These are phyloP conservation scores for Orbilia ellipsospora DNA, from an alignment of 2,329 filamentous ascomycete genomes.

Conservation along the genomic window DNA sequence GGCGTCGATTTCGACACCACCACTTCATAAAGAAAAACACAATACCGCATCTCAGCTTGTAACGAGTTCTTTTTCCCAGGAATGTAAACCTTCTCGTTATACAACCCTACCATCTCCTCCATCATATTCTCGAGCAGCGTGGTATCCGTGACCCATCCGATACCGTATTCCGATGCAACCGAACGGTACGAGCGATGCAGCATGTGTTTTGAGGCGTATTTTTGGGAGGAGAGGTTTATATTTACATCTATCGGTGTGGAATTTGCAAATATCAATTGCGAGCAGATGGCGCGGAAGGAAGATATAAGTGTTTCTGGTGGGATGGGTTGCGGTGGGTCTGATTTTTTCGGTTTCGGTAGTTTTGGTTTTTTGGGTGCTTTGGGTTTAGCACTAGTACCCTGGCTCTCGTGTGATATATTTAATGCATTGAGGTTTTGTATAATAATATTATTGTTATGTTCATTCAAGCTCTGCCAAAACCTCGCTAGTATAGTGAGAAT, in stretches of 20 bases:
- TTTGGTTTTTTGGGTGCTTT: neutral
- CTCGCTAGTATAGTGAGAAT: neutral
- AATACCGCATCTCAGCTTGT: slow-evolving; percentile 32
- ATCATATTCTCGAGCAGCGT: slow-evolving; percentile 17
- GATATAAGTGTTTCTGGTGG: neutral
- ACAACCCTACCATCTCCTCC: slow-evolving; percentile 25
- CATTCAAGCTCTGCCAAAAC: slow-evolving; percentile 34
- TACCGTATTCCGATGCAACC: slow-evolving; percentile 10
- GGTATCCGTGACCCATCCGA: slow-evolving; percentile 28
- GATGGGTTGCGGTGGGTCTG: neutral
- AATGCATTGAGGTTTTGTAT: too few relatives aligned
- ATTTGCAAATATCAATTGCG: slow-evolving; percentile 18
- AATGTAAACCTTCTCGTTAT: slow-evolving; percentile 29
- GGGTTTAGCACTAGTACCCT: too few relatives aligned
- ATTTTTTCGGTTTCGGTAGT: neutral
- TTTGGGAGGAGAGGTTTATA: slow-evolving; percentile 33
- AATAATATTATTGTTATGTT: neutral
- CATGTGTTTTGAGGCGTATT: slow-evolving; percentile 29
- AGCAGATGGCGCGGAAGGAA: slow-evolving; percentile 2
- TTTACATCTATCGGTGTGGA: slow-evolving; percentile 15
- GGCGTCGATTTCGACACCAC: neutral
- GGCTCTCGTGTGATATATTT: too few relatives aligned
- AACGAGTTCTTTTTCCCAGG: slow-evolving; percentile 24
- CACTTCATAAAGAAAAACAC: slow-evolving; percentile 21
- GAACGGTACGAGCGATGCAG: slow-evolving; percentile 26